A percentile compares a stretch with the other conserved stretches of the same genome.
These are phyloP conservation scores for Chamaecrista fasciculata DNA, from an alignment of 306 rosid genomes.

Conservation along the genomic window DNA sequence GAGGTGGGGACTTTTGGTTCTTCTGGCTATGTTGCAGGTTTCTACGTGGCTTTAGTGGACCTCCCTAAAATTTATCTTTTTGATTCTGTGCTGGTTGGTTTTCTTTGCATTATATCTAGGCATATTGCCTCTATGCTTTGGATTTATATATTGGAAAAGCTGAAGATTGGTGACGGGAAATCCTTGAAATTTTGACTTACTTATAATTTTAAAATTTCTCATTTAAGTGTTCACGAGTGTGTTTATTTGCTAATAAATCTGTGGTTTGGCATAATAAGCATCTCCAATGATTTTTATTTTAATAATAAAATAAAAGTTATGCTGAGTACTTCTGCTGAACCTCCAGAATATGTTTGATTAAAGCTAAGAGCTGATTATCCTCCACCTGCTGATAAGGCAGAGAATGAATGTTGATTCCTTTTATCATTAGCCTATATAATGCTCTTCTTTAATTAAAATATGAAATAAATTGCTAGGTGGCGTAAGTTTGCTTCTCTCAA, in stretches of 20 bases:
- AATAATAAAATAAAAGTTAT: neutral
- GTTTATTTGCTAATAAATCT: conserved; percentile 6
- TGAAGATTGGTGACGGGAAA: neutral
- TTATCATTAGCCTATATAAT: conserved; percentile 19
- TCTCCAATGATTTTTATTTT: neutral
- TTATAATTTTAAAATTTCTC: neutral
- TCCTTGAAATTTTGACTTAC: conserved; percentile 11
- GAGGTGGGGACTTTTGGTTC: conserved; percentile 77
- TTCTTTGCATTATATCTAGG: conserved; percentile 19
- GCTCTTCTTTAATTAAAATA: neutral
- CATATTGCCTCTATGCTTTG: conserved; percentile 17
- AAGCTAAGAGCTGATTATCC: conserved; percentile 10
- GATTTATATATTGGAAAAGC: conserved; percentile 4
- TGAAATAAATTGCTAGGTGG: neutral
- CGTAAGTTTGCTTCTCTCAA: neutral
- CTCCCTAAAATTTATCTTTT: conserved; percentile 19
- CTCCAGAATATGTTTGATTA: neutral
- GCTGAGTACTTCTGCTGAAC: neutral
- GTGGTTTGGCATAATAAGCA: neutral
- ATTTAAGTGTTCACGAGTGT: conserved; percentile 18
- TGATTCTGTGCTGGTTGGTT: neutral
- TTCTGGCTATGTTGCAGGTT: conserved; percentile 50
- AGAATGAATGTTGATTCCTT: neutral
- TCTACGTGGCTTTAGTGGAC: conserved; percentile 47
- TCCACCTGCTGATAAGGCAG: conserved; percentile 18